Conservation (phyloP, 2,329 filamentous ascomycete genomes). For the Hypoxylon sp. region DNA sequence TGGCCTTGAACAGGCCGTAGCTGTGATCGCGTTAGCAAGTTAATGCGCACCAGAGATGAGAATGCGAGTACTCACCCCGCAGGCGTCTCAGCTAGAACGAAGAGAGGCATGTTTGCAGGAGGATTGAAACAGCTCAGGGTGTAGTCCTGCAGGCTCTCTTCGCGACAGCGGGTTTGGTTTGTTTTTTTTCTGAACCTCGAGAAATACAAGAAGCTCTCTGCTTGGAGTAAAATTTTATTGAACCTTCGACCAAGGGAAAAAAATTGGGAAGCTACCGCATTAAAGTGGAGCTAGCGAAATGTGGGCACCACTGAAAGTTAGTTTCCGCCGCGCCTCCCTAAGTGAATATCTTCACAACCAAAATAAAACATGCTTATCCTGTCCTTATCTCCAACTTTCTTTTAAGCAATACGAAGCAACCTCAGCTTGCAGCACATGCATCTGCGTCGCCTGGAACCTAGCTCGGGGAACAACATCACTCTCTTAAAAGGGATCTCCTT, state of each 20-base stretch:
- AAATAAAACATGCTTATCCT: slow-evolving; percentile 3
- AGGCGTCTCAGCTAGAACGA: slow-evolving; percentile 93
- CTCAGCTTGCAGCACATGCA: slow-evolving; percentile 43
- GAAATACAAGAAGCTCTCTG: slow-evolving; percentile 33
- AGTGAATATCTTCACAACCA: slow-evolving; percentile 1
- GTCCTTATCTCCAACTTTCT: slow-evolving; percentile 10
- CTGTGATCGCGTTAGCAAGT: slow-evolving; percentile 61
- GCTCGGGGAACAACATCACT: slow-evolving; percentile 34
- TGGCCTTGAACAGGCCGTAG: slow-evolving; percentile 97
- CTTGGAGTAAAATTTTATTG: slow-evolving; percentile 40
- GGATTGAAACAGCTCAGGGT: slow-evolving; percentile 11
- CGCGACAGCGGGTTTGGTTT: slow-evolving; percentile 46
- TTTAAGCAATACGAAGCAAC: slow-evolving; percentile 26
- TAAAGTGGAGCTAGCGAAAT: slow-evolving; percentile 26
- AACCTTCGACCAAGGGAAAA: slow-evolving; percentile 39
- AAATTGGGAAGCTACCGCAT: slow-evolving; percentile 39
- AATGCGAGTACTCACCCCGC: slow-evolving; percentile 69
- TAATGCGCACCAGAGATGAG: slow-evolving; percentile 16
- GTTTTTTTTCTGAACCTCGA: slow-evolving; percentile 37
- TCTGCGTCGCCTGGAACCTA: slow-evolving; percentile 17
- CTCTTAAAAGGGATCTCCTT: slow-evolving; percentile 36
- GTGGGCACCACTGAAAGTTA: slow-evolving; percentile 36
- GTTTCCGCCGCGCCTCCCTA: background rate
- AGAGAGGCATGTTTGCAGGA: slow-evolving; percentile 79
- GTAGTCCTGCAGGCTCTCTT: slow-evolving; percentile 48